phyloP scores from a whole-genome alignment of 441 rosid species.

The Monsonia emarginata region DNA sequence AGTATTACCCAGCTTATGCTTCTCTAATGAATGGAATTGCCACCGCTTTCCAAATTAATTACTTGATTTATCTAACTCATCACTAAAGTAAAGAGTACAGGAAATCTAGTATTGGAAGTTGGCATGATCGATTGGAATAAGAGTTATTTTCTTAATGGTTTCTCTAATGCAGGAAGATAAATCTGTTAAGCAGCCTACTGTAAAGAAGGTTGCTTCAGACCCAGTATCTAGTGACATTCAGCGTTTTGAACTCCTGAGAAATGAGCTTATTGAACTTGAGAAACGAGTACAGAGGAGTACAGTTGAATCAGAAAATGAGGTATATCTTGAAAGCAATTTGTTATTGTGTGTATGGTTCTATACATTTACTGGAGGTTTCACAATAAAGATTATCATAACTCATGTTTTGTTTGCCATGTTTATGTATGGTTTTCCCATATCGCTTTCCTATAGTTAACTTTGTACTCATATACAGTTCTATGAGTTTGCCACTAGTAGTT shows the following conservation, averaged over 20 bases:
- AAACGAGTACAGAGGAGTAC: conserved; percentile 74
- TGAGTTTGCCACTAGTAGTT: not conserved
- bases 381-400: not conserved
- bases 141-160: conserved; percentile 14
- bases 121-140: conserved; percentile 10
- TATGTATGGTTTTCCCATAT: not conserved
- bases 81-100: not conserved
- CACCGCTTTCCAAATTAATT: not conserved
- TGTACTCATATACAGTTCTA: not conserved
- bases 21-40: not conserved
- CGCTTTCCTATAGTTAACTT: not conserved
- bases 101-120: conserved; percentile 17
- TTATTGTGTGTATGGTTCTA: not conserved
- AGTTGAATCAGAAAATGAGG: conserved; percentile 55
- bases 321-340: conserved; percentile 16
- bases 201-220: conserved; percentile 26
- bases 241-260: conserved; percentile 74
- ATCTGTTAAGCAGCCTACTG: conserved; percentile 23
- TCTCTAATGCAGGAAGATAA: conserved; percentile 48
- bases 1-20: not conserved
- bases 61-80: not conserved
- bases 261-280: conserved; percentile 87
- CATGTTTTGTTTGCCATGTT: not conserved
- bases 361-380: not conserved
- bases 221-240: conserved; percentile 57